Percentiles rank a stretch among this genome's conserved stretches.
phyloP scores from a whole-genome alignment of 148 eudicot genomes.

The Rhododendron ovatum region DNA sequence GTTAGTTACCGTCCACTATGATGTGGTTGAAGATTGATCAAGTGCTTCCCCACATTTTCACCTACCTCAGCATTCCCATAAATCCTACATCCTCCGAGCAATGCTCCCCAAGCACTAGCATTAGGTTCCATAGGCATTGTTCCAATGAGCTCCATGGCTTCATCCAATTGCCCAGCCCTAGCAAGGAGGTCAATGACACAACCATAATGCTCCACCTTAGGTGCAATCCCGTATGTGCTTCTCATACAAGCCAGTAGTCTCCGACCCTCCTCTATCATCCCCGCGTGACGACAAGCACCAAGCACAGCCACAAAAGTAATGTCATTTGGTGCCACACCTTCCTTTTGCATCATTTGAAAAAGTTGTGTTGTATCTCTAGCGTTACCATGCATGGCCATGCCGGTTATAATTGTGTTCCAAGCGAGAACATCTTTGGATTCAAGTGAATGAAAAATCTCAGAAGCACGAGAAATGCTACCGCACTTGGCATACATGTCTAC shows the following conservation, averaged over 20 bases:
- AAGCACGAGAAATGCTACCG: constrained; percentile 24
- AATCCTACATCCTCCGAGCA: constrained; percentile 30
- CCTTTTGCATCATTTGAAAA: constrained; percentile 19
- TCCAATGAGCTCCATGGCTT: constrained; percentile 22
- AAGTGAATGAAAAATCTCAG: constrained; percentile 16
- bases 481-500: constrained; percentile 32
- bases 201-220: constrained; percentile 28
- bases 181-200: constrained; percentile 31
- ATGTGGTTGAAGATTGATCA: constrained; percentile 25
- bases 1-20: constrained; percentile 28
- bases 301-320: constrained; percentile 29
- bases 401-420: constrained; percentile 30
- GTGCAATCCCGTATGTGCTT: constrained; percentile 20
- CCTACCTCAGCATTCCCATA: constrained; percentile 21
- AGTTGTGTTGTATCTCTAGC: constrained; percentile 17
- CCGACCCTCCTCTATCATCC: constrained; percentile 26
- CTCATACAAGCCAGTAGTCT: constrained; percentile 21
- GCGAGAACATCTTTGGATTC: constrained; percentile 22
- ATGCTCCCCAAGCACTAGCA: constrained; percentile 29
- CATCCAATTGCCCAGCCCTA: constrained; percentile 26
- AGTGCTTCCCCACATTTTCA: constrained; percentile 18
- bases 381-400: constrained; percentile 30
- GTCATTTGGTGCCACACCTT: constrained; percentile 25
- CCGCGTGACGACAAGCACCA: constrained; percentile 30
- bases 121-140: constrained; percentile 35